These are phyloP conservation scores for Pythium brassicae DNA, from an alignment of 352 stramenopile genomes.

Conservation along the genomic window DNA sequence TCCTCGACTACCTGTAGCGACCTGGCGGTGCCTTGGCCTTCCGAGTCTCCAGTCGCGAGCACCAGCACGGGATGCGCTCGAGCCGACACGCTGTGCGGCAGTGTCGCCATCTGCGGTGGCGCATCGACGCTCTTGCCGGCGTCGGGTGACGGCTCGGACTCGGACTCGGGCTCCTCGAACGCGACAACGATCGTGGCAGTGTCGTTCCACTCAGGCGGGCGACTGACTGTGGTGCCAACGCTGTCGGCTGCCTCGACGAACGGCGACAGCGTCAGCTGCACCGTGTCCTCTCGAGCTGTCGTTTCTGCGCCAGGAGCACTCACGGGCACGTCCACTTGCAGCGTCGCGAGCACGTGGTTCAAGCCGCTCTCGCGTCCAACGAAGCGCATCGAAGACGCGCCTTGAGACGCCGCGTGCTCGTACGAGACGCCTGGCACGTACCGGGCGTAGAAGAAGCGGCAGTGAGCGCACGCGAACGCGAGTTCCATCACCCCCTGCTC, in stretches of 20 bases:
- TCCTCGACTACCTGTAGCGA: not conserved
- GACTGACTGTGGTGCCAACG: not conserved
- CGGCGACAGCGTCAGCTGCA: slow-evolving; percentile 6
- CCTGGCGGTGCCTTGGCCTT: not conserved
- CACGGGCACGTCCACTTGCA: slow-evolving; percentile 11
- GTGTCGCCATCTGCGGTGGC: too few species aligned
- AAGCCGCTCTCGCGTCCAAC: slow-evolving; percentile 13
- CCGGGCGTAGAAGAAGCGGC: slow-evolving; percentile 21
- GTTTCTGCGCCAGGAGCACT: not conserved
- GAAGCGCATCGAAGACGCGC: slow-evolving; percentile 19
- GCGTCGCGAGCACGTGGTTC: slow-evolving; percentile 17
- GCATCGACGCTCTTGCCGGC: too few species aligned
- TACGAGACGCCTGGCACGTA: slow-evolving; percentile 41
- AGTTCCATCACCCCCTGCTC: slow-evolving; percentile 14
- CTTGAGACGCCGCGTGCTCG: slow-evolving; percentile 23
- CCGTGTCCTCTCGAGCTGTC: not conserved
- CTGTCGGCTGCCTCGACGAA: not conserved
- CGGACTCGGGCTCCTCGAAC: not conserved
- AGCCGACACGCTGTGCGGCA: too few species aligned
- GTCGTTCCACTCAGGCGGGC: not conserved
- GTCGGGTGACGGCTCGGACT: too few species aligned
- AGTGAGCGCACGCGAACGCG: slow-evolving; percentile 20
- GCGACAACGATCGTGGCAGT: not conserved
- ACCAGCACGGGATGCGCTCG: not conserved
- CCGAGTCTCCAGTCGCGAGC: not conserved